Conservation (phyloP, 495 filamentous ascomycete species). For the Halenospora varia region DNA sequence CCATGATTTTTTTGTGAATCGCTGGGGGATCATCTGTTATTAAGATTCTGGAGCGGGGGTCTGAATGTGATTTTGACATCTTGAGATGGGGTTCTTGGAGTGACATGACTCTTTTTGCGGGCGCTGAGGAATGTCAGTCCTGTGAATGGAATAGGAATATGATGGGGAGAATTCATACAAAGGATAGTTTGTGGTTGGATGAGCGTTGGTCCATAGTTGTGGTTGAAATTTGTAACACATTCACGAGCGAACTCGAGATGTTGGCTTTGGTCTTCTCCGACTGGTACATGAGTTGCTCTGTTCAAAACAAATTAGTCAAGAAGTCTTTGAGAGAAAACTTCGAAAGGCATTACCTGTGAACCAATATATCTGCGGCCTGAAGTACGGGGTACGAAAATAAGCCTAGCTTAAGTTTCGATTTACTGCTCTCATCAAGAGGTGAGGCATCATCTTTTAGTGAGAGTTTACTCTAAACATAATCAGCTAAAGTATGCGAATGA, state of each 20-base stretch:
- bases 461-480: conserved; percentile 59
- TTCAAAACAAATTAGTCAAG: neutral
- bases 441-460: conserved; percentile 49
- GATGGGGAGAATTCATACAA: too few relatives aligned
- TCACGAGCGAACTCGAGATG: conserved; percentile 90
- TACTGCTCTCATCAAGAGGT: conserved; percentile 47
- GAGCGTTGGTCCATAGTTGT: conserved; percentile 60
- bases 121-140: conserved; percentile 39
- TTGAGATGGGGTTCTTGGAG: conserved; percentile 70
- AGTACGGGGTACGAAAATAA: conserved; percentile 95
- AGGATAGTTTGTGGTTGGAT: conserved; percentile 68
- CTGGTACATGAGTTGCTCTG: conserved; percentile 89
- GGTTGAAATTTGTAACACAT: conserved; percentile 80
- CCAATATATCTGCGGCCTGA: conserved; percentile 89
- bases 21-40: conserved; percentile 62
- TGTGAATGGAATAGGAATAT: conserved; percentile 5
- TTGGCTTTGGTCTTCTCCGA: conserved; percentile 89
- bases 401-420: conserved; percentile 70
- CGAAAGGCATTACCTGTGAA: conserved; percentile 57
- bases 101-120: conserved; percentile 84
- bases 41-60: conserved; percentile 67
- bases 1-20: conserved; percentile 63
- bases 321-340: neutral
- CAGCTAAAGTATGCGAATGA: neutral
- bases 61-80: conserved; percentile 85